Conservation (phyloP, 176 grass and related monocot species). For the Oryza officinalis region DNA sequence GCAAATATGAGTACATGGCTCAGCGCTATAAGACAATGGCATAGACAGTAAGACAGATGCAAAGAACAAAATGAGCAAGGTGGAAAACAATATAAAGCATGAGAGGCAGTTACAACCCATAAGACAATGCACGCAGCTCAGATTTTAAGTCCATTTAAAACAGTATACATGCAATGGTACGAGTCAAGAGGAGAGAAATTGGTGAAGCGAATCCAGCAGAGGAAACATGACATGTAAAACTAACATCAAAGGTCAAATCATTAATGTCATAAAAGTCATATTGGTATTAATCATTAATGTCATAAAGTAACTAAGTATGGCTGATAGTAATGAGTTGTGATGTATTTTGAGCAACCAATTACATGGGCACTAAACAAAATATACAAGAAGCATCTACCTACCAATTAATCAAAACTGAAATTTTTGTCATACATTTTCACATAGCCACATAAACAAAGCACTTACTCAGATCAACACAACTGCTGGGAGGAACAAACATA, state of each 20-base stretch:
- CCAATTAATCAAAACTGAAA: constrained; percentile 1
- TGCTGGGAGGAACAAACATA: neutral
- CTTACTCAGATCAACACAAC: neutral
- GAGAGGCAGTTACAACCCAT: neutral
- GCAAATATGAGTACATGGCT: neutral
- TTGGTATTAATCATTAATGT: constrained; percentile 1
- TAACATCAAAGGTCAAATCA: constrained; percentile 3
- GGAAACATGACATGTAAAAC: neutral
- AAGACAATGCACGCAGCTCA: constrained; percentile 1
- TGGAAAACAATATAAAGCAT: neutral
- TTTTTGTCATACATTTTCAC: neutral
- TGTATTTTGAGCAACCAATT: neutral
- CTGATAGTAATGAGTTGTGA: neutral
- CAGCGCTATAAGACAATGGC: neutral
- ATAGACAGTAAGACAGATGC: neutral
- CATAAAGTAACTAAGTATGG: neutral
- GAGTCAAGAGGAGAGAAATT: neutral
- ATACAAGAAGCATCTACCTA: neutral
- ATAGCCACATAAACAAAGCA: neutral
- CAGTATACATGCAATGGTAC: neutral
- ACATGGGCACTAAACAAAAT: neutral
- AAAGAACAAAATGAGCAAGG: neutral
- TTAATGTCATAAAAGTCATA: neutral
- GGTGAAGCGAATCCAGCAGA: neutral
- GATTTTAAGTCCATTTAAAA: neutral